These are phyloP conservation scores for Smittium mucronatum DNA, from an alignment of 371 early-diverging fungal species.

Conservation along the genomic window DNA sequence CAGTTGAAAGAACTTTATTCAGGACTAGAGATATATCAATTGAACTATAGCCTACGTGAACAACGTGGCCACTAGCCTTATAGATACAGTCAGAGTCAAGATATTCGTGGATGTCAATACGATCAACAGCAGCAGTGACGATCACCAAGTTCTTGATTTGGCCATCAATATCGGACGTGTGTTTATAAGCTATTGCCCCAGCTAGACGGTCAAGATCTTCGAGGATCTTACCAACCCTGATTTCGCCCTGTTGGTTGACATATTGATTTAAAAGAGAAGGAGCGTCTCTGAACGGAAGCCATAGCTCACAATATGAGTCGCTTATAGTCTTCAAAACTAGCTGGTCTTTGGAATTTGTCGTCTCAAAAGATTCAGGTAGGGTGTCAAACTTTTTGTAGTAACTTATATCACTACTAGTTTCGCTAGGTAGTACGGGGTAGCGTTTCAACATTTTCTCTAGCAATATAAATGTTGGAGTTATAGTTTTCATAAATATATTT, in stretches of 20 bases:
- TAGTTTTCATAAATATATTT: too few species aligned
- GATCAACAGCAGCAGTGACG: conserved; percentile 82
- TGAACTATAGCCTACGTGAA: conserved; percentile 74
- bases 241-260: conserved; percentile 52
- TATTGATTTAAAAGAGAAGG: conserved; percentile 67
- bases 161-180: conserved; percentile 50
- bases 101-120: conserved; percentile 62
- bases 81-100: conserved; percentile 53
- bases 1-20: conserved; percentile 33
- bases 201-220: conserved; percentile 80
- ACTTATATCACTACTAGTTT: conserved; percentile 26
- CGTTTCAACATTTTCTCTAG: conserved; percentile 22
- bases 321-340: conserved; percentile 46
- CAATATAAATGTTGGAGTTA: too few species aligned
- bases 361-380: conserved; percentile 18
- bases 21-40: conserved; percentile 81
- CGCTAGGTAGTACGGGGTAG: conserved; percentile 29
- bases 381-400: conserved; percentile 24
- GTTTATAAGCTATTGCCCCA: conserved; percentile 63
- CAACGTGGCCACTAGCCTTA: conserved; percentile 62
- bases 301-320: conserved; percentile 69
- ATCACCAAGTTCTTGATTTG: conserved; percentile 52
- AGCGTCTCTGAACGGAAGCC: conserved; percentile 63
- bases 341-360: conserved; percentile 14
- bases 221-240: conserved; percentile 46